phyloP scores from a whole-genome alignment of 2,329 filamentous ascomycete species.

The Ceratocystis alfenasii region DNA sequence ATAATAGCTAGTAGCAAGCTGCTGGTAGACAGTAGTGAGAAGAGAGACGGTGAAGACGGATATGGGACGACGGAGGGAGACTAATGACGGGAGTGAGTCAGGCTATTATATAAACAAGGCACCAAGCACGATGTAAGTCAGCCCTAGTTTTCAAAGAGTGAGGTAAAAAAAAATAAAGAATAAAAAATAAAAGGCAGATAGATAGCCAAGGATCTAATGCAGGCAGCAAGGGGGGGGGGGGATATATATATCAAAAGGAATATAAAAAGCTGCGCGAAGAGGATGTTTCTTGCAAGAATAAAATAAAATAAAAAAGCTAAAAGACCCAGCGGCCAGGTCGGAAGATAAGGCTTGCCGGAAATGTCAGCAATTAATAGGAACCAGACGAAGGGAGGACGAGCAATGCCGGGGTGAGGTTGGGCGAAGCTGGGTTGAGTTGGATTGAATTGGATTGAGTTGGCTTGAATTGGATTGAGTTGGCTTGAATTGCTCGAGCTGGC shows the following conservation, averaged over 20 bases:
- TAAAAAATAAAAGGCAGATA: conserved; percentile 1
- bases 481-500: not conserved
- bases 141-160: not conserved
- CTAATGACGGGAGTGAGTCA: not conserved
- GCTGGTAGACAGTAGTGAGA: not conserved
- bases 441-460: not conserved
- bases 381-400: conserved; percentile 7
- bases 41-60: not conserved
- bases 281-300: not conserved
- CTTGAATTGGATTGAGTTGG: not conserved
- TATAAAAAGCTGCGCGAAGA: not conserved
- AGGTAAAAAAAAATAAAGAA: not conserved
- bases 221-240: not conserved
- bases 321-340: not conserved
- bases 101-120: conserved; percentile 1
- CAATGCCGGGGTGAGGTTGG: conserved; percentile 1
- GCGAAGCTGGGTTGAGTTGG: not conserved
- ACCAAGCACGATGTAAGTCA: not conserved
- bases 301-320: not conserved
- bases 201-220: not conserved
- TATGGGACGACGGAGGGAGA: not conserved
- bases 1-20: not conserved
- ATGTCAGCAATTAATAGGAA: not conserved
- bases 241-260: not conserved
- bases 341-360: not conserved